phyloP scores from a whole-genome alignment of 179 eudicot genomes.

The Gypsophila paniculata region DNA sequence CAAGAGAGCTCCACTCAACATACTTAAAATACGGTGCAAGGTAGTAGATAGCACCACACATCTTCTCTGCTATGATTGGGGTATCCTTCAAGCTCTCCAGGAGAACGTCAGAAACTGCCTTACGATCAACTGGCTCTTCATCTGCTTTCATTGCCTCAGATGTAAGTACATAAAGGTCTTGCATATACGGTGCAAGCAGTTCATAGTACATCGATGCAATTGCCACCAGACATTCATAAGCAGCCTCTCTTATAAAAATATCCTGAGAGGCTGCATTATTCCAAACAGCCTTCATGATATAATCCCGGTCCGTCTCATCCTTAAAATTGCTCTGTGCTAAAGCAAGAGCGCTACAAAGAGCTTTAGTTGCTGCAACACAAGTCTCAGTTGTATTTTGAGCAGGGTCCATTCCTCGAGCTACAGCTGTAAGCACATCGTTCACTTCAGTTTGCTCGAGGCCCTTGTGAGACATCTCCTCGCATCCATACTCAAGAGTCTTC shows the following conservation, averaged over 20 bases:
- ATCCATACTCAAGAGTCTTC: conserved; percentile 85
- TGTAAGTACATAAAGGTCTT: conserved; percentile 67
- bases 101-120: conserved; percentile 52
- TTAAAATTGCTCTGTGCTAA: conserved; percentile 86
- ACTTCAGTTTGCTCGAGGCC: conserved; percentile 85
- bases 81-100: conserved; percentile 70
- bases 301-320: conserved; percentile 80
- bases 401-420: conserved; percentile 81
- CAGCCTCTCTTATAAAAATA: conserved; percentile 71
- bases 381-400: conserved; percentile 55
- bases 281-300: conserved; percentile 81
- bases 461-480: conserved; percentile 81
- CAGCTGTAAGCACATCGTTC: conserved; percentile 82
- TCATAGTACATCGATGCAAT: conserved; percentile 85
- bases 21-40: conserved; percentile 75
- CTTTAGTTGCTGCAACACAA: conserved; percentile 79
- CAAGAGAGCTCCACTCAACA: conserved; percentile 45
- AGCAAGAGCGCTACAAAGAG: conserved; percentile 81
- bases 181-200: conserved; percentile 80
- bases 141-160: conserved; percentile 75
- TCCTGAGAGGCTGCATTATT: conserved; percentile 69
- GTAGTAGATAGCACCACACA: conserved; percentile 64
- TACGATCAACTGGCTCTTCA: conserved; percentile 79
- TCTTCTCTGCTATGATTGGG: conserved; percentile 79
- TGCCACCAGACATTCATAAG: conserved; percentile 84